Evolutionary conservation across 208 protist species (phyloP).

Genomic region (Leishmania braziliensis): DNA sequence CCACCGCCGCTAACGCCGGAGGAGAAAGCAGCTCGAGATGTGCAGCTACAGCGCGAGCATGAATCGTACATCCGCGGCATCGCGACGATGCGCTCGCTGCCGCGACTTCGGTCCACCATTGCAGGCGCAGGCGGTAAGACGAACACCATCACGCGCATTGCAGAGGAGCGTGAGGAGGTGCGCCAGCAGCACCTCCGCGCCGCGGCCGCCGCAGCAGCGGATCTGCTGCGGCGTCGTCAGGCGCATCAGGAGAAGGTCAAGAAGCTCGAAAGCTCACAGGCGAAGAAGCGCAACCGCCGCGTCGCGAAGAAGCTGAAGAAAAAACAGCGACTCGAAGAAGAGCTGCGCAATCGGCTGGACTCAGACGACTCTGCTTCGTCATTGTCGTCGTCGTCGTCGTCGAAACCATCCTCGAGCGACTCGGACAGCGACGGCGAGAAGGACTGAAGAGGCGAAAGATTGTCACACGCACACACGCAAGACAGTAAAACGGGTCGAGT

Average conservation of each 20-base stretch:
- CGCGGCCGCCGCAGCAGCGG: conserved; percentile 35
- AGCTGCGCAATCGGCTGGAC: neutral
- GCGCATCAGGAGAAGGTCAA: conserved; percentile 51
- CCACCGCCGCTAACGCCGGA: conserved; percentile 58
- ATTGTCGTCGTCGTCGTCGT: conserved; percentile 4
- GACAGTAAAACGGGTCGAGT: neutral
- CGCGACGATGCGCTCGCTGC: conserved; percentile 70
- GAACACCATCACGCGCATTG: conserved; percentile 63
- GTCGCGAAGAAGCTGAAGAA: conserved; percentile 35
- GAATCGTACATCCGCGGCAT: conserved; percentile 72
- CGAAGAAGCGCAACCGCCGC: conserved; percentile 62
- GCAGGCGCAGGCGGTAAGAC: conserved; percentile 84
- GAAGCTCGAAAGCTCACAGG: conserved; percentile 38
- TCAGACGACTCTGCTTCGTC: conserved; percentile 13
- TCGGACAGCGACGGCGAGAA: conserved; percentile 5
- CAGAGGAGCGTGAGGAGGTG: conserved; percentile 64
- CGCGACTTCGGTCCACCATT: conserved; percentile 80
- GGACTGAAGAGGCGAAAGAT: neutral
- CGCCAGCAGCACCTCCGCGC: conserved; percentile 51
- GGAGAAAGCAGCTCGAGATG: conserved; percentile 58
- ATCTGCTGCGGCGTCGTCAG: conserved; percentile 37
- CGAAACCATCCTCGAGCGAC: conserved; percentile 7
- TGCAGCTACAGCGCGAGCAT: conserved; percentile 69
- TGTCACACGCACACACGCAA: neutral
- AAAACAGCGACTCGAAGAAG: conserved; percentile 18